phyloP scores from a whole-genome alignment of 192 early-diverging fungal species.

The Radiomyces spectabilis region DNA sequence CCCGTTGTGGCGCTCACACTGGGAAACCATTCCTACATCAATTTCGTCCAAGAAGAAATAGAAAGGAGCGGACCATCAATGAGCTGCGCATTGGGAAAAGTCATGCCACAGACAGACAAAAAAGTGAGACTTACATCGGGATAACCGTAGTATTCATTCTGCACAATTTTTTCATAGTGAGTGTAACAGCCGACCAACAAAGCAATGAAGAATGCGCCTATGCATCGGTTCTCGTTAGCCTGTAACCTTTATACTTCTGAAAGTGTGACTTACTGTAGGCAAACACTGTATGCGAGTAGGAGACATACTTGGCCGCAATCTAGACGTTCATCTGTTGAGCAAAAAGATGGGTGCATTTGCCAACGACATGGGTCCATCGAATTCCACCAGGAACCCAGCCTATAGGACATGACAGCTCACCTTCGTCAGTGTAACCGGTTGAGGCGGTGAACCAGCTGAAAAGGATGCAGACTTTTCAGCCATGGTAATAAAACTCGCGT shows the following conservation, averaged over 20 bases:
- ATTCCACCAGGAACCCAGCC: not conserved
- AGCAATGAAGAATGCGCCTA: slow-evolving; percentile 62
- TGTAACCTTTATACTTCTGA: not conserved
- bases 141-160: slow-evolving; percentile 70
- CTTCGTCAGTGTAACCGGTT: slow-evolving; percentile 7
- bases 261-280: slow-evolving; percentile 21
- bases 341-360: too few relatives aligned
- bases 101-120: too few relatives aligned
- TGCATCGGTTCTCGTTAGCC: not conserved
- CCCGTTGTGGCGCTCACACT: slow-evolving; percentile 77
- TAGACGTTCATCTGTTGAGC: too few relatives aligned
- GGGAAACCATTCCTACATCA: slow-evolving; percentile 63
- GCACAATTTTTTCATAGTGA: slow-evolving; percentile 77
- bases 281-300: slow-evolving; percentile 24
- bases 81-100: too few relatives aligned
- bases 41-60: not conserved
- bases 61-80: slow-evolving; percentile 3
- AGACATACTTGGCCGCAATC: slow-evolving; percentile 20
- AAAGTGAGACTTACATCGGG: slow-evolving; percentile 44
- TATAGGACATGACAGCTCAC: not conserved
- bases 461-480: not conserved
- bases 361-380: too few relatives aligned
- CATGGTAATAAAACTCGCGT: too few relatives aligned
- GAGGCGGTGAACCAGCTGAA: not conserved
- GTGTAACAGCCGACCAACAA: slow-evolving; percentile 61